phyloP scores from a whole-genome alignment of 2,329 filamentous ascomycete genomes.

The Cladophialophora chaetospira region DNA sequence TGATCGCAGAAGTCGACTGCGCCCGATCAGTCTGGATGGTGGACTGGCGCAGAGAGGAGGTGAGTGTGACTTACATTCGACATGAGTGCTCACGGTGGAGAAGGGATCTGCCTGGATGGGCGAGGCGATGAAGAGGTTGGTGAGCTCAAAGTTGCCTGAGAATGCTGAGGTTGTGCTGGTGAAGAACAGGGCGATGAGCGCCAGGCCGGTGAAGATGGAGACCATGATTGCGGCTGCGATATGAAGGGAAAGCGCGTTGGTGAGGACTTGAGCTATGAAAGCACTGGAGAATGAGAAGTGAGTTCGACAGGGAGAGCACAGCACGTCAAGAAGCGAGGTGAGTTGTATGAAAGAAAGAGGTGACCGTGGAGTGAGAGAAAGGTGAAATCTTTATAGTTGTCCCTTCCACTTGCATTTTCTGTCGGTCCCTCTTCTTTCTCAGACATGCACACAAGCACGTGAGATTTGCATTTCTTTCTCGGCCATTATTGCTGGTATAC shows the following conservation, averaged over 20 bases:
- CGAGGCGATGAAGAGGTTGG: conserved; percentile 25
- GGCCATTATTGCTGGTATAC: no score
- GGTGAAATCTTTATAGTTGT: not conserved
- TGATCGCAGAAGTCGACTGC: conserved; percentile 32
- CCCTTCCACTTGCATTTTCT: not conserved
- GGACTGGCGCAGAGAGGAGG: not conserved
- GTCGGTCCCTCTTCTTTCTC: not conserved
- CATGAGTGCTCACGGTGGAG: conserved; percentile 22
- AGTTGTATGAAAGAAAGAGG: not conserved
- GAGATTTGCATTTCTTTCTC: no score
- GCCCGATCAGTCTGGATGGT: not conserved
- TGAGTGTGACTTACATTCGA: conserved; percentile 25
- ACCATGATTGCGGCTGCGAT: conserved; percentile 5
- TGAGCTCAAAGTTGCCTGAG: conserved; percentile 29
- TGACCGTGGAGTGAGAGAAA: not conserved
- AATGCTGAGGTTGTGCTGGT: conserved; percentile 19
- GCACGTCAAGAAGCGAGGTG: conserved; percentile 10
- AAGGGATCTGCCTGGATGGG: conserved; percentile 29
- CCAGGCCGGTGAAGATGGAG: conserved; percentile 5
- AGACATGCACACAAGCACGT: no score
- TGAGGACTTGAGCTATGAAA: not conserved
- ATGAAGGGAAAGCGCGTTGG: not conserved
- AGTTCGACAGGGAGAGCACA: not conserved
- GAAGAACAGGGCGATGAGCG: conserved; percentile 8
- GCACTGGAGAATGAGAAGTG: not conserved